Evolutionary conservation across 2,329 filamentous ascomycete species (phyloP).

Genomic region (Penicillium sp.): DNA sequence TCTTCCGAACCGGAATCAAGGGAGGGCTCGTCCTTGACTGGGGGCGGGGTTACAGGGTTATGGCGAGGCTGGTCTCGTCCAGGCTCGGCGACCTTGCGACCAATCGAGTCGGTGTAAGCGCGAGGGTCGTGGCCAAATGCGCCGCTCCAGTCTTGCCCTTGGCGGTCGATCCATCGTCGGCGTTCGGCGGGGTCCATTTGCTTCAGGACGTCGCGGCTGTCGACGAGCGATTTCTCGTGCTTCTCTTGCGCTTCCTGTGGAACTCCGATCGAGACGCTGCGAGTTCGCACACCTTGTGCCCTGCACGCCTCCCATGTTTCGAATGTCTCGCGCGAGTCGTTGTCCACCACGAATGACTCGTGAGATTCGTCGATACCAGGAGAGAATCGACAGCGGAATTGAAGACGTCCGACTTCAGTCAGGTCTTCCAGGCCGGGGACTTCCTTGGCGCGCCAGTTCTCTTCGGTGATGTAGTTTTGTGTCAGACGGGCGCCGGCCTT

Average conservation of each 20-base stretch:
- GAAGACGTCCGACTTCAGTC: constrained; percentile 72
- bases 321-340: constrained; percentile 84
- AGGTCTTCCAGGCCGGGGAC: constrained; percentile 70
- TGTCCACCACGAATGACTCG: constrained; percentile 74
- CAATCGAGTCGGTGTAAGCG: constrained; percentile 51
- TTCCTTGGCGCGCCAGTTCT: constrained; percentile 58
- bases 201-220: constrained; percentile 75
- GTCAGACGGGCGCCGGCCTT: constrained; percentile 68
- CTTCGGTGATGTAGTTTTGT: constrained; percentile 86
- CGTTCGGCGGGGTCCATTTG: constrained; percentile 62
- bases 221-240: constrained; percentile 73
- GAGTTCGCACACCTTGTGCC: constrained; percentile 73
- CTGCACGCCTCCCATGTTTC: constrained; percentile 92
- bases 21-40: constrained; percentile 24
- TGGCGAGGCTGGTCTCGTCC: constrained; percentile 50
- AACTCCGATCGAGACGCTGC: constrained; percentile 66
- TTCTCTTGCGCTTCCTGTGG: constrained; percentile 67
- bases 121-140: constrained; percentile 76
- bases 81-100: constrained; percentile 53
- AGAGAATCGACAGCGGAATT: constrained; percentile 78
- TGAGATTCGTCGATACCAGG: constrained; percentile 86
- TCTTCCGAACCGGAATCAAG: constrained; percentile 1
- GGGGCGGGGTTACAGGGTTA: constrained; percentile 48
- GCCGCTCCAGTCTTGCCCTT: constrained; percentile 79
- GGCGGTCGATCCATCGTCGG: constrained; percentile 69